phyloP scores from a whole-genome alignment of 2,329 filamentous ascomycete genomes.

The Aspergillus ochraceoroseus region DNA sequence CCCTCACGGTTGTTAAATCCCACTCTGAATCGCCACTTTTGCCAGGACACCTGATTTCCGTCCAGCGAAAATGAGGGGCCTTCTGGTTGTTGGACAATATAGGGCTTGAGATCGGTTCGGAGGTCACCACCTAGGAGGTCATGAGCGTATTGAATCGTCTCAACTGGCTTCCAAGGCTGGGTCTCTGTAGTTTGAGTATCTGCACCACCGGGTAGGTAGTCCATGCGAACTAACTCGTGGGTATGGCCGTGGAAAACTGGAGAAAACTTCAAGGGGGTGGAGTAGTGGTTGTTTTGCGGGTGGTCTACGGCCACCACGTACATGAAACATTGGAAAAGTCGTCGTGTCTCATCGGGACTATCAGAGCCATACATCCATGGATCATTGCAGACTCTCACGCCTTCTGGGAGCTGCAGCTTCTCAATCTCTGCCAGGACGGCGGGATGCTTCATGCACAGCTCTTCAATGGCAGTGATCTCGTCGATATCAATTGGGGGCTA shows the following conservation, averaged over 20 bases:
- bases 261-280: conserved; percentile 35
- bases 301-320: conserved; percentile 35
- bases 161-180: conserved; percentile 53
- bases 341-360: conserved; percentile 35
- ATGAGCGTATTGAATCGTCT: conserved; percentile 52
- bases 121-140: conserved; percentile 61
- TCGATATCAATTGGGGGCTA: conserved; percentile 57
- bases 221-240: conserved; percentile 63
- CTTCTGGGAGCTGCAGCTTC: conserved; percentile 55
- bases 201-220: conserved; percentile 62
- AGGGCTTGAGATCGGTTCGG: conserved; percentile 58
- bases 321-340: conserved; percentile 42
- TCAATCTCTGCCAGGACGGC: conserved; percentile 55
- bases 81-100: conserved; percentile 61
- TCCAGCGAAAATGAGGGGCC: conserved; percentile 59
- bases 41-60: conserved; percentile 57
- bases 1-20: conserved; percentile 62
- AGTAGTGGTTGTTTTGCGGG: conserved; percentile 38
- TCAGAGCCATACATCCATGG: conserved; percentile 65
- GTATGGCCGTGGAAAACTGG: conserved; percentile 54
- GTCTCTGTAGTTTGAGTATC: conserved; percentile 56
- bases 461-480: conserved; percentile 56
- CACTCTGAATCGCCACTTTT: conserved; percentile 60
- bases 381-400: conserved; percentile 54
- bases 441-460: conserved; percentile 51